Evolutionary conservation across 2,329 filamentous ascomycete species (phyloP), one percentile per base, ranked within the genome.

Genomic region (Penicillium crustosum): DNA sequence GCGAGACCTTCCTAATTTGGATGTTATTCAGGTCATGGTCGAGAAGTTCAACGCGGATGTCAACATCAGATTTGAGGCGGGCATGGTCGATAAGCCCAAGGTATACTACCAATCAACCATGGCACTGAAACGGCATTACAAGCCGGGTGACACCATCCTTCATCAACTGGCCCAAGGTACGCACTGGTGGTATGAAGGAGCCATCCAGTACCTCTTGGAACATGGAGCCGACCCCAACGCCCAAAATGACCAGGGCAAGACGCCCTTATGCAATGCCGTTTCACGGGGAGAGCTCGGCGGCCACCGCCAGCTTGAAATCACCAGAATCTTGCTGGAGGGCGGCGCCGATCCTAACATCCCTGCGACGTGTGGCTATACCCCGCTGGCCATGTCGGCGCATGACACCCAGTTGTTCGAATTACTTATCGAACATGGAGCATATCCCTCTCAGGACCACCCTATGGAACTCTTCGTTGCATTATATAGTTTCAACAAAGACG

Each of bases 131-230:
- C 41, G 59, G 19, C 49, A 52, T 17, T 63, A 61, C n/a, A 47
- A 62, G 21, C 55, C 55, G 7, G 61, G 62, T 8, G 57, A 64
- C 45, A 66, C 58, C 5, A 50, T 61, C 17, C 55, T 66, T 6
- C 63, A 64, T 39, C 53, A 60, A 29, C 50, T 66, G 21, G 63
- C 61, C 9, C 55, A 60, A 25, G 64, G 63, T 10, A 58, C 50
- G 1, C 61, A 66, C 23, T 66, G 64, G 64, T 66, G 64, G 63
- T 45, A 66, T 29, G 36, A 52, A n/a, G 45, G 25, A 13, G 64
- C 64, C 6, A 57, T 65, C 27, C 42, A 36, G 25, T 65, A 64
- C 35, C 57, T 62, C 5, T n/a, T 64, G 2, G 41, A 64, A 27
- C 57, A 62, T n/a, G 63, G 63, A 3, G 61, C 61, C 5, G 59